Evolutionary conservation across 495 filamentous ascomycete species (phyloP), one percentile per base, ranked within the genome.

Genomic region (Mycothermus thermophilus): DNA sequence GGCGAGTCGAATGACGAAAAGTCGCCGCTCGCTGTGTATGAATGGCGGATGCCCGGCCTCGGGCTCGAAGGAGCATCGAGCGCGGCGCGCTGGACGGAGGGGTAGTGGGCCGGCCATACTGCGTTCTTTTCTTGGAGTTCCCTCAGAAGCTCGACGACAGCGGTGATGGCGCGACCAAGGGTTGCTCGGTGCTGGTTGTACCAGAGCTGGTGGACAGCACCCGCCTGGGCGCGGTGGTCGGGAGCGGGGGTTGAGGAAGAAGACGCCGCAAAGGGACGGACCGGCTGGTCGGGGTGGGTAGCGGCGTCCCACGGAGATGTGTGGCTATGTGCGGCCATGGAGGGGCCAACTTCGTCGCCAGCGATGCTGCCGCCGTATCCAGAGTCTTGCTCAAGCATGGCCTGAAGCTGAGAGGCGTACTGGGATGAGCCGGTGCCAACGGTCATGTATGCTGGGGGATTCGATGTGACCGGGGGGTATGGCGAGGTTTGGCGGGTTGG

Each of bases 51-150:
- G 3, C 62, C 60, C 12, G 69, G 71, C 32, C 69, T 55, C 13
- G 59, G 44, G 20, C 45, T 53, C 3, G 61, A 53, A 5, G 62
- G 58, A 8, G 63, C 50, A 15, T 67, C 58, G 32, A 58, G 49
- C 20, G 67, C 70, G 21, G 69, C 51, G 32, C 68, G 72, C 50
- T 83, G 77, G 10, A 93, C 78, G 11, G 87, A 83, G 32, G 90
- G 92, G 50, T 97, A 97, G 47, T 87, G 81, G 23, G 86, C 86
- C 4, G 90, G 92, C 90, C 92, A 96, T 55, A 72, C 69, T 19
- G 77, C 59, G 44, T 97, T 97, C 69, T 79, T 87, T 46, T 82
- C 74, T 57, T 93, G 85, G 34, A 97, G 70, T 34, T 72, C 71
- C 59, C 77, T 74, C 30, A 72, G 48, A 1, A 80, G 78, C 27